Evolutionary conservation across 2,329 filamentous ascomycete species (phyloP), one percentile per base, ranked within the genome.

Genomic region (Fusarium floridanum): DNA sequence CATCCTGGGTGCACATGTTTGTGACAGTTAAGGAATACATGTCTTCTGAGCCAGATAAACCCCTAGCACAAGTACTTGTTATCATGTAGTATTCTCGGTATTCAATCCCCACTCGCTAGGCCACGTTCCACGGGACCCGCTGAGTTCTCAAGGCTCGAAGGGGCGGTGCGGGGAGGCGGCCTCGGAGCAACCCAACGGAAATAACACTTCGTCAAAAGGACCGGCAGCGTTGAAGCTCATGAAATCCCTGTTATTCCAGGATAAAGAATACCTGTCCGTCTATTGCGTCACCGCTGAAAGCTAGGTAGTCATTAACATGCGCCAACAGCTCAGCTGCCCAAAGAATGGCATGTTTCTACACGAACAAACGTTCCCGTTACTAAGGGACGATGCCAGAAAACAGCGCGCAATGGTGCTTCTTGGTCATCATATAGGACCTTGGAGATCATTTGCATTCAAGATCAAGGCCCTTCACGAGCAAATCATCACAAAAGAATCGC

Each of bases 21-120:
- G 22, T 10, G 14, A 17, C 1, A 17, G 43, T 22, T 48, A 48
- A 48, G 43, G 24, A 27, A 2, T 48, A 48, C 22, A 24, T 24
- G 9, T 2, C 16, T 9, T 3, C 16, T 24, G 1, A 2, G 8
- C 2, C 2, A 48, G 2, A 17, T 6, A 27, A 3, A 0, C 2
- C 14, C 2, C 0, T 6, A 11, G 14, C 1, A 11, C 8, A 17
- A 6, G 43, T 48, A 48, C 22, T 10, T 10, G 2, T 16, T 48
- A 48, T 48, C 22, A 24, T 5, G 14, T 12, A 1, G 5, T 12
- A 32, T 32, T 32, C 2, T 8, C 32, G 2, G 5, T 12, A 29
- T 29, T 29, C 0, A 24, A 16, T 14, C 4, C 22, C 43, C 22
- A 24, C 22, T 48, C 5, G 43, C 22, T 27, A 8, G 14, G 14